Conservation (phyloP, 2,329 filamentous ascomycete species). For the Penicillium sp. region DNA sequence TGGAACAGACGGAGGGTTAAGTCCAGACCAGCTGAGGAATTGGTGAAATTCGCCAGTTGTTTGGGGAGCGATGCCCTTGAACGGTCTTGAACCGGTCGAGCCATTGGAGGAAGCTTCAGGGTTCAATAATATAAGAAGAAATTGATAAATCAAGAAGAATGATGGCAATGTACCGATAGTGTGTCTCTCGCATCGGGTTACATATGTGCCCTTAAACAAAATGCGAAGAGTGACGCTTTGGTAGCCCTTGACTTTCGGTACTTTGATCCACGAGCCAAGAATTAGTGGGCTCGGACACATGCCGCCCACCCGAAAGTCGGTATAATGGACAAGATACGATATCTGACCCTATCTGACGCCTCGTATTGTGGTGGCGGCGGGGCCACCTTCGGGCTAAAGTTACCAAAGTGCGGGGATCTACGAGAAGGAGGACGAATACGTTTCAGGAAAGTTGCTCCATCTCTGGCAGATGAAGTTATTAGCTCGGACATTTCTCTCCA, state of each 20-base stretch:
- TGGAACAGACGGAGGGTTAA: slow-evolving; percentile 24
- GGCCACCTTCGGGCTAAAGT: neutral
- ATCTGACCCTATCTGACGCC: slow-evolving; percentile 1
- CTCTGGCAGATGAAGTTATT: slow-evolving; percentile 9
- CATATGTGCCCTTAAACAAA: neutral
- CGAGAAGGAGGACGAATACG: neutral
- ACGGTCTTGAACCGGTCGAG: slow-evolving; percentile 1
- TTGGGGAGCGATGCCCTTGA: slow-evolving; percentile 13
- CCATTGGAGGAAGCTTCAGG: slow-evolving; percentile 2
- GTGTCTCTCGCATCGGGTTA: no score
- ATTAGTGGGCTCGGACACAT: neutral
- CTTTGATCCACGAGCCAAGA: neutral
- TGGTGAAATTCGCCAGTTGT: slow-evolving; percentile 25
- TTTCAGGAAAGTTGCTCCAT: slow-evolving; percentile 10
- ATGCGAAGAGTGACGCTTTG: neutral
- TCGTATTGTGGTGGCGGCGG: neutral
- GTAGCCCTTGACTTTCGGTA: neutral
- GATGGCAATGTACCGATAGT: neutral
- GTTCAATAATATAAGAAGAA: neutral
- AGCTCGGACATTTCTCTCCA: slow-evolving; percentile 4
- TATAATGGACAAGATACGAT: slow-evolving; percentile 2
- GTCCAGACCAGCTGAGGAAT: slow-evolving; percentile 21
- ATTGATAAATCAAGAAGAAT: neutral
- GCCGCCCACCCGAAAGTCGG: neutral
- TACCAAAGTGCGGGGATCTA: slow-evolving; percentile 1